A percentile compares a stretch with the other conserved stretches of the same genome.
Evolutionary conservation across 345 rosid species (phyloP).

Genomic region (Sisymbrium irio): DNA sequence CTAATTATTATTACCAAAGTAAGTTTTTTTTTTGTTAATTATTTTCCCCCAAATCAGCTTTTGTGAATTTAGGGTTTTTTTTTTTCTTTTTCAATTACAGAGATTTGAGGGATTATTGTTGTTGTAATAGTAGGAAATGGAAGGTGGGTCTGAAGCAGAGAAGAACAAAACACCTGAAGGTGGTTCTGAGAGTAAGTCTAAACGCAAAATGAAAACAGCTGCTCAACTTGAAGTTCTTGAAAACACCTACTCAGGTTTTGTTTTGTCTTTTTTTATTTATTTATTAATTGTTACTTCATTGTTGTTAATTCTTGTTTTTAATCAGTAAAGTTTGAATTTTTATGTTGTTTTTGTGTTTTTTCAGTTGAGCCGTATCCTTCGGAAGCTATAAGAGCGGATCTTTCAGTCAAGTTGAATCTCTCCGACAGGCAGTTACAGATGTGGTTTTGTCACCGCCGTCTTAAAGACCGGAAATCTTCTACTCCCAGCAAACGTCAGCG

Average conservation of each 20-base stretch:
- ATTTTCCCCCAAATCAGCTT: conserved; percentile 19
- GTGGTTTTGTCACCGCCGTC: conserved; percentile 96
- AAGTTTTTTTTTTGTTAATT: neutral
- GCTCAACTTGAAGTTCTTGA: conserved; percentile 85
- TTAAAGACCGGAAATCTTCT: conserved; percentile 74
- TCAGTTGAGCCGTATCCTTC: conserved; percentile 77
- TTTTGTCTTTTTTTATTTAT: neutral
- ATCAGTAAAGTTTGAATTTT: neutral
- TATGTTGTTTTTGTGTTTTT: neutral
- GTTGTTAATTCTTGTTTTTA: neutral
- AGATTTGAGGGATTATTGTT: neutral
- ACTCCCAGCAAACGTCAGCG: conserved; percentile 47
- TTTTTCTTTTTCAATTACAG: neutral
- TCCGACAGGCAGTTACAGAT: conserved; percentile 92
- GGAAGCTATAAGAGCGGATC: conserved; percentile 66
- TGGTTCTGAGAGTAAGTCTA: conserved; percentile 49
- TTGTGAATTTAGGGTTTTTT: conserved; percentile 11
- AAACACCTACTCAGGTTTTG: conserved; percentile 68
- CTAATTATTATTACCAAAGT: too few relatives aligned
- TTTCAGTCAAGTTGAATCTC: conserved; percentile 69
- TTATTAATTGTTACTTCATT: neutral
- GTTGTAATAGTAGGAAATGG: conserved; percentile 33
- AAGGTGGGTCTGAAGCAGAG: conserved; percentile 52
- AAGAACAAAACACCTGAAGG: conserved; percentile 62
- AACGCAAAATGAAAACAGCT: conserved; percentile 92